Base-by-base conservation (phyloP, 116 monocot genomes). In the Cymodocea nodosa region DNA sequence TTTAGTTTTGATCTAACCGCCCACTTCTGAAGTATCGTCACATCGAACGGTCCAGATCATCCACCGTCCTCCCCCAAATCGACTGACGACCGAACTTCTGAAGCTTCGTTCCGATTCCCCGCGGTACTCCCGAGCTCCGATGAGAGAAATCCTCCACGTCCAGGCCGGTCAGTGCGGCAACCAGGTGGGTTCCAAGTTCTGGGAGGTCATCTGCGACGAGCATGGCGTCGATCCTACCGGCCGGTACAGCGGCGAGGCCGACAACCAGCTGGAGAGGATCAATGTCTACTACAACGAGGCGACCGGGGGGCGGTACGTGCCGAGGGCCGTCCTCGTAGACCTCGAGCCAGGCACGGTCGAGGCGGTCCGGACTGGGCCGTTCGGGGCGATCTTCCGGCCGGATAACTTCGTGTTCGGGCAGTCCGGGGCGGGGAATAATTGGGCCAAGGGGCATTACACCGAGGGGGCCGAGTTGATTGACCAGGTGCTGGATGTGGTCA, bases 121-220 rank as follows among this genome's bases (percentile, higher is more conserved):
- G 4, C 37, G 2, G 4, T 6, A 4, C 37, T 6, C 6, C 6
- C 37, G 4, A 37, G 37, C 37, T 37, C 37, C 6, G 37, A 74
- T 74, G 74, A 74, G 74, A 57, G 74, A 74, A 51, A 74, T 67
- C 67, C 74, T 74, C 16, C 67, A 74, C 67, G 79, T 89, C 51
- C 89, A 89, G 74, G 85, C 75, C 58, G 89, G 89, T 18, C 89
- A 89, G 85, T 89, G 89, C 62, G 89, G 85, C 73, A 89, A 89
- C 76, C 89, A 89, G 80, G 78, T 89, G 53, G 89, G 89, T 23
- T 34, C 52, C 36, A 74, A 74, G 67, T 74, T 74, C 74, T 67
- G 74, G 74, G 67, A 67, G 60, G 74, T 67, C 19, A 51, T 74
- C 35, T 74, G 74, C 74, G 59, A 67, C 52, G 74, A 74, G 74